Base-by-base conservation (phyloP, 441 rosid genomes). In the Manihot esculenta region DNA sequence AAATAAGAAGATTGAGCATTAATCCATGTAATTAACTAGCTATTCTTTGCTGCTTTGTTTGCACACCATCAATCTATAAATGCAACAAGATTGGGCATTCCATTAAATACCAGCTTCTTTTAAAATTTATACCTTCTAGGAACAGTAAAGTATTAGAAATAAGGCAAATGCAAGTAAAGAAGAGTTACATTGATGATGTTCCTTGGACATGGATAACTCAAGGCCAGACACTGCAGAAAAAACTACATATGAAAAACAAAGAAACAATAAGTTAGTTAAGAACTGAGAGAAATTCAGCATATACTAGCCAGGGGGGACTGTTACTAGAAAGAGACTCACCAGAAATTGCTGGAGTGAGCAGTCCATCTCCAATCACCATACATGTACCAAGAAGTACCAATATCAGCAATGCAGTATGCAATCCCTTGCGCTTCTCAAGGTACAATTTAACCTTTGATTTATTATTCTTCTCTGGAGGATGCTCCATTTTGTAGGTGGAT, bases 151-250 rank as follows among this genome's bases (percentile, higher is more conserved):
- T 57, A 23, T 24, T 60, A 62, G 38, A 62, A 60, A 12, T 61
- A 54, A 38, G 57, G 27, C 45, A 53, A 66, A 44, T n/a, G 45
- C n/a, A 68, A 68, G 64, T 56, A 15, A 35, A 80, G 82, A 72
- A 67, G 69, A 94, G 83, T n/a, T 86, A 95, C 99, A 93, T 54
- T 89, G 86, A 72, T 93, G 98, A 77, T 89, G 99, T 68, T 83
- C 94, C 81, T 86, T 89, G 20, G 97, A 90, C 94, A 95, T 95
- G 76, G 88, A 88, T 45, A 95, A 72, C 87, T 95, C 98, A 11
- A 95, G 97, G 67, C 99, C 98, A 64, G 99, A 95, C 48, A 95
- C 99, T 13, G 98, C 99, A 66, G 98, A 88, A 87, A 95, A 95
- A 72, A 95, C 99, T 95, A 66, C 82, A 84, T 27, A 64, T 11